These are phyloP conservation scores for Peniophora sp. DNA, from an alignment of 1,284 basidiomycete genomes.

Conservation along the genomic window DNA sequence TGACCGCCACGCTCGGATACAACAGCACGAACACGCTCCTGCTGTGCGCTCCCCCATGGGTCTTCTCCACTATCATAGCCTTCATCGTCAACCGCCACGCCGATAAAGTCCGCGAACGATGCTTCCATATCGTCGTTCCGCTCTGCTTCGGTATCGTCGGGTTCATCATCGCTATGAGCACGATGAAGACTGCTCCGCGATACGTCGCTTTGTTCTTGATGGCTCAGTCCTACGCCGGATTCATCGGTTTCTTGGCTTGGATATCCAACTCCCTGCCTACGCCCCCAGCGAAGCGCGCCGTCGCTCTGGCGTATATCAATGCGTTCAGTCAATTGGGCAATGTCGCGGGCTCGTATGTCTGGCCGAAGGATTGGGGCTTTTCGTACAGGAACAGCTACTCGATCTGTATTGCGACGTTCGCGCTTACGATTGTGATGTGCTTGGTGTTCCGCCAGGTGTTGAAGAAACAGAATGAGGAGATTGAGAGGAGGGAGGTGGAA, in stretches of 20 bases:
- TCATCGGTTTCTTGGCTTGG: slow-evolving; percentile 68
- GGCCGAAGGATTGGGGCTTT: slow-evolving; percentile 33
- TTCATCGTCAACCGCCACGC: slow-evolving; percentile 57
- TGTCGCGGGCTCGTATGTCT: slow-evolving; percentile 57
- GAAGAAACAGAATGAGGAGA: slow-evolving; percentile 23
- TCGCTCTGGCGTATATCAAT: slow-evolving; percentile 69
- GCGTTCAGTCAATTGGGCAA: slow-evolving; percentile 71
- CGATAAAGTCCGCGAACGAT: slow-evolving; percentile 59
- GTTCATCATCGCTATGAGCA: slow-evolving; percentile 65
- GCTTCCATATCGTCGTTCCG: slow-evolving; percentile 52
- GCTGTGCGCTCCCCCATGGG: slow-evolving; percentile 74
- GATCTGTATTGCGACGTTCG: slow-evolving; percentile 40
- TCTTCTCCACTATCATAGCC: slow-evolving; percentile 53
- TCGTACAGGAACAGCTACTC: slow-evolving; percentile 34
- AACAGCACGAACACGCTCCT: slow-evolving; percentile 57
- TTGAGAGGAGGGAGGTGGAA: slow-evolving; percentile 23
- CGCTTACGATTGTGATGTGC: slow-evolving; percentile 38
- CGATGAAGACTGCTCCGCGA: slow-evolving; percentile 57
- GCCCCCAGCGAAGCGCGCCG: slow-evolving; percentile 69
- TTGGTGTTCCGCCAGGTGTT: slow-evolving; percentile 36
- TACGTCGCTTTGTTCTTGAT: slow-evolving; percentile 76
- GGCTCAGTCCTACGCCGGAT: slow-evolving; percentile 67
- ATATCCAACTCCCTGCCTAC: slow-evolving; percentile 59
- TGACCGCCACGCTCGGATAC: slow-evolving; percentile 64
- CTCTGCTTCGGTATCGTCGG: slow-evolving; percentile 59